phyloP scores from a whole-genome alignment of 345 rosid genomes.

The Pseudoturritis turrita region DNA sequence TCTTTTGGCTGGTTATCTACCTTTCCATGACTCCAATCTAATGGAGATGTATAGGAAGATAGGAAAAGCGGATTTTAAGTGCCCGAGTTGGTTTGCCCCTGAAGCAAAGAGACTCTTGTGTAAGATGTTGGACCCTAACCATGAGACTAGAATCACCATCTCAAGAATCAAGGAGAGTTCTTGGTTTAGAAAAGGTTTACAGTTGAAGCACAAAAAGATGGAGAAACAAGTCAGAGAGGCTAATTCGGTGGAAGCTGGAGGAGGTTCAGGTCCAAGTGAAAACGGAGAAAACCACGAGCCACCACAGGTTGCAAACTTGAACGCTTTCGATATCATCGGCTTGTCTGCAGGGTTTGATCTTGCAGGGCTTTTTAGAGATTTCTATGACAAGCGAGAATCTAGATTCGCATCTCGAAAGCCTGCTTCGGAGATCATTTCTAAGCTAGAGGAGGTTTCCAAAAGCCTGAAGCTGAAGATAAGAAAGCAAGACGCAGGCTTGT shows the following conservation, averaged over 20 bases:
- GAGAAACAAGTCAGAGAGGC: conserved; percentile 35
- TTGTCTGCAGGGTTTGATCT: conserved; percentile 66
- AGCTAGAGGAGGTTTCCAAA: conserved; percentile 55
- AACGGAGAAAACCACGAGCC: conserved; percentile 32
- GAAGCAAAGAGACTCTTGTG: conserved; percentile 49
- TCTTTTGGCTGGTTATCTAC: conserved; percentile 69
- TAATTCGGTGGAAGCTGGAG: conserved; percentile 18
- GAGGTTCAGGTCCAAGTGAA: conserved; percentile 31
- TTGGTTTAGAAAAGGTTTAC: conserved; percentile 64
- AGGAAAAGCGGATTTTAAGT: conserved; percentile 56
- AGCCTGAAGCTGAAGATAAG: conserved; percentile 47
- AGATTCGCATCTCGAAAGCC: conserved; percentile 58
- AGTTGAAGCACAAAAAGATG: conserved; percentile 37
- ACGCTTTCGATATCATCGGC: conserved; percentile 70
- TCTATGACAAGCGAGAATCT: conserved; percentile 39
- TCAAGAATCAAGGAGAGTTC: conserved; percentile 53
- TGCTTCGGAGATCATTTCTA: conserved; percentile 57
- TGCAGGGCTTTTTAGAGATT: conserved; percentile 50
- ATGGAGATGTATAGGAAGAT: conserved; percentile 83
- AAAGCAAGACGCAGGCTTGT: conserved; percentile 62
- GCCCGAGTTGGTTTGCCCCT: conserved; percentile 57
- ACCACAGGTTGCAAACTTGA: conserved; percentile 41
- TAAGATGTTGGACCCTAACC: conserved; percentile 61
- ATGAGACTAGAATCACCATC: conserved; percentile 49
- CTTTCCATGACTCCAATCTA: conserved; percentile 68